These are phyloP conservation scores for Linnemannia hyalina DNA, from an alignment of 192 early-diverging fungal species.

Conservation along the genomic window DNA sequence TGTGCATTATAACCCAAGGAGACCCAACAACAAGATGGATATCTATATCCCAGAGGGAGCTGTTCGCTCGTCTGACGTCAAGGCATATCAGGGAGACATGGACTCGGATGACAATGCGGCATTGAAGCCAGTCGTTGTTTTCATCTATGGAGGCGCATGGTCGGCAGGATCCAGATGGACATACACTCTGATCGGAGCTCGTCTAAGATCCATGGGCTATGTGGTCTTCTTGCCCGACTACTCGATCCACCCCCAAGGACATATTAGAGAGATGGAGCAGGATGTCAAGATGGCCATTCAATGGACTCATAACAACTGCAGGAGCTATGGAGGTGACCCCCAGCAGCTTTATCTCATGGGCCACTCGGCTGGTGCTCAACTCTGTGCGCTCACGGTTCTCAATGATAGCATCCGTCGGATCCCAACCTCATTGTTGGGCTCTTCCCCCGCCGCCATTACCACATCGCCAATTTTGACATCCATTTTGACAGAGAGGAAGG, in stretches of 20 bases:
- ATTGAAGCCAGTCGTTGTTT: slow-evolving; percentile 61
- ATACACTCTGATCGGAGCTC: slow-evolving; percentile 64
- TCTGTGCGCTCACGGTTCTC: slow-evolving; percentile 54
- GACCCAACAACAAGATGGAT: slow-evolving; percentile 46
- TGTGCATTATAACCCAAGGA: slow-evolving; percentile 34
- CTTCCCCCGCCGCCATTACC: slow-evolving; percentile 12
- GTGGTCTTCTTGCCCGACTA: slow-evolving; percentile 68
- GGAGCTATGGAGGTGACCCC: slow-evolving; percentile 54
- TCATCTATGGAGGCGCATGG: slow-evolving; percentile 71
- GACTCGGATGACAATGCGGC: background rate
- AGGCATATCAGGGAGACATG: background rate
- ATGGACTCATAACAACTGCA: slow-evolving; percentile 59
- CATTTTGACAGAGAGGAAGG: slow-evolving; percentile 3
- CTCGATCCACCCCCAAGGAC: slow-evolving; percentile 64
- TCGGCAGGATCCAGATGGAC: slow-evolving; percentile 60
- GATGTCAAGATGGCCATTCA: slow-evolving; percentile 63
- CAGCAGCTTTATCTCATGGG: slow-evolving; percentile 56
- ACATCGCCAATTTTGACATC: slow-evolving; percentile 32
- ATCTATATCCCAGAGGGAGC: slow-evolving; percentile 46
- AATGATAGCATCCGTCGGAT: slow-evolving; percentile 49
- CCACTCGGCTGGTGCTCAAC: slow-evolving; percentile 58
- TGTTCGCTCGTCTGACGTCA: background rate
- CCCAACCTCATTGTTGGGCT: slow-evolving; percentile 25
- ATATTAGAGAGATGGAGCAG: slow-evolving; percentile 35
- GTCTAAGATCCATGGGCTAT: slow-evolving; percentile 66